These are phyloP conservation scores for Saccharomycopsis sp. DNA, from an alignment of 805 yeast species.

Conservation along the genomic window DNA sequence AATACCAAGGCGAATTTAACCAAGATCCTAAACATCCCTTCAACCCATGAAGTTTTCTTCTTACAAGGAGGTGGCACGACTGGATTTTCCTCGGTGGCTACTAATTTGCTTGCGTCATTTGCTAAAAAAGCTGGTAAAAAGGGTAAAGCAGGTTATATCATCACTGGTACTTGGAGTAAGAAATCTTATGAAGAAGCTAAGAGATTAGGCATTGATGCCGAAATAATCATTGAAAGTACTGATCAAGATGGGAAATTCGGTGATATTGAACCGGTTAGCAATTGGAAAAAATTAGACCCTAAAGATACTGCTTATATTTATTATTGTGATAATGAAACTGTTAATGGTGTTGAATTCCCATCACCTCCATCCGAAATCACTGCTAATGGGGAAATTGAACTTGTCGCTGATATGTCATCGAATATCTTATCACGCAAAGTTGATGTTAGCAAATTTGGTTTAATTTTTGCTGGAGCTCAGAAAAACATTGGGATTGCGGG, in stretches of 20 bases:
- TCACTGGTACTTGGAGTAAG: constrained; percentile 92
- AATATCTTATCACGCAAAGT: constrained; percentile 76
- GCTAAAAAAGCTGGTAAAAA: constrained; percentile 64
- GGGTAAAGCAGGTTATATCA: constrained; percentile 79
- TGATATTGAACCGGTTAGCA: constrained; percentile 54
- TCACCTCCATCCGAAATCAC: constrained; percentile 40
- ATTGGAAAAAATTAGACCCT: constrained; percentile 53
- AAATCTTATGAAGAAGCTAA: constrained; percentile 83
- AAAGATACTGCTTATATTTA: constrained; percentile 78
- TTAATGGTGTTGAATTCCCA: constrained; percentile 82
- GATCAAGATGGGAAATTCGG: constrained; percentile 56
- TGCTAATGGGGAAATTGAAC: constrained; percentile 61
- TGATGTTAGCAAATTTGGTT: constrained; percentile 79
- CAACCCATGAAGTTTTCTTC: constrained; percentile 89
- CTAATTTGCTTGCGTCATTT: constrained; percentile 72
- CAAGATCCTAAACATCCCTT: constrained; percentile 70
- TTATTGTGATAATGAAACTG: constrained; percentile 96
- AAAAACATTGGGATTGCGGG: constrained; percentile 98
- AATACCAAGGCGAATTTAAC: constrained; percentile 62
- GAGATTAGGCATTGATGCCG: constrained; percentile 73
- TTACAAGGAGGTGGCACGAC: constrained; percentile 98
- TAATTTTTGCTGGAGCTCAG: constrained; percentile 97
- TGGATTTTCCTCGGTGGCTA: constrained; percentile 83
- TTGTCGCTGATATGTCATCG: constrained; percentile 94
- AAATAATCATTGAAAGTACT: constrained; percentile 60